Conservation (phyloP, 352 stramenopile species). For the Globisporangium paddicum region DNA sequence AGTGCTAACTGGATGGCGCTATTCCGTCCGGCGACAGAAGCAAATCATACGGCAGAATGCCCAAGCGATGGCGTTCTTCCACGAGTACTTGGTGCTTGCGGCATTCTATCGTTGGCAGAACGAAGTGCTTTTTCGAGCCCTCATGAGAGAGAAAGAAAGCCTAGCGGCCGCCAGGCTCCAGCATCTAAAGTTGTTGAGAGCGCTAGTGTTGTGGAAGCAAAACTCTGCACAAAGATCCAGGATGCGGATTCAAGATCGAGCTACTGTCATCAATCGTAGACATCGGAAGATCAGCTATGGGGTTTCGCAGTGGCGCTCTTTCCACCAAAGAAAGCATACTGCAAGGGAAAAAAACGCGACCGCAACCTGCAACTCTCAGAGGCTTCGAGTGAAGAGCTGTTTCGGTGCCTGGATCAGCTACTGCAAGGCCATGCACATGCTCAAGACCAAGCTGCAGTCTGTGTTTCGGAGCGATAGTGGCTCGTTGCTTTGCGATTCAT, state of each 20-base stretch:
- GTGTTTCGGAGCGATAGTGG: conserved; percentile 10
- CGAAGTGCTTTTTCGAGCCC: not conserved
- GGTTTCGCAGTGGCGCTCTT: not conserved
- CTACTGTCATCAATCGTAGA: not conserved
- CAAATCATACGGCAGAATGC: not conserved
- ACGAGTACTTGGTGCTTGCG: conserved; percentile 22
- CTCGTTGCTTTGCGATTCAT: conserved; percentile 9
- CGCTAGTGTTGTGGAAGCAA: not conserved
- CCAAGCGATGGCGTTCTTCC: conserved; percentile 21
- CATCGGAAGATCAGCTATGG: conserved; percentile 5
- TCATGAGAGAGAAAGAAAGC: conserved; percentile 3
- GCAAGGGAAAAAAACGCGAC: not conserved
- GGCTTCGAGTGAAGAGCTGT: not conserved
- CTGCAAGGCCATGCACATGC: not conserved
- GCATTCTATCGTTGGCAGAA: conserved; percentile 29
- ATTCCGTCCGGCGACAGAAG: not conserved
- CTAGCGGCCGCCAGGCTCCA: not conserved
- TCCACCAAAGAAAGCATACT: not conserved
- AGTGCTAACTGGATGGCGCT: not conserved
- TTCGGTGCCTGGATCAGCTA: conserved; percentile 1
- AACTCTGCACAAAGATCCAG: not conserved
- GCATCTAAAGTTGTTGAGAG: not conserved
- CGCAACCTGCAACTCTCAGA: not conserved
- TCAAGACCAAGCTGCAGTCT: conserved; percentile 10
- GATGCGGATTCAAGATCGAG: not conserved